Evolutionary conservation across 2,329 filamentous ascomycete species (phyloP).

Genomic region (Fusarium chlamydosporum): DNA sequence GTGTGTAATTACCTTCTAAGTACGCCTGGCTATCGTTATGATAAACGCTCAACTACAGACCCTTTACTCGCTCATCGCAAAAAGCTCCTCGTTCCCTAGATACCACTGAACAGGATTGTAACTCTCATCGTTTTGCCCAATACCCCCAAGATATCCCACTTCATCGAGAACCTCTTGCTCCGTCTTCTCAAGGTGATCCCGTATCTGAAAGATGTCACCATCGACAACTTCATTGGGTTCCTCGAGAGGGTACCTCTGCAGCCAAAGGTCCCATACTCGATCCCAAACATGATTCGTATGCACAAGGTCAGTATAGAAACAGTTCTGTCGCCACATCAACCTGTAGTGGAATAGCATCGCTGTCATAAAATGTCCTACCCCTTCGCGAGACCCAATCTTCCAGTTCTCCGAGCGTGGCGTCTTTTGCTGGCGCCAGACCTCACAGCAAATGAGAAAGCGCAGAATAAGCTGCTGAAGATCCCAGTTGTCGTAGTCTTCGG

Average conservation of each 20-base stretch:
- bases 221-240: constrained; percentile 3
- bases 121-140: constrained; percentile 38
- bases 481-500: constrained; percentile 5
- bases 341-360: constrained; percentile 46
- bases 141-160: constrained; percentile 51
- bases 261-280: constrained; percentile 52
- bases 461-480: constrained; percentile 36
- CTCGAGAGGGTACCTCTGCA: constrained; percentile 44
- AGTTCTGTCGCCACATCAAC: constrained; percentile 39
- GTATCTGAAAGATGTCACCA: constrained; percentile 31
- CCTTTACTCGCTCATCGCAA: neutral
- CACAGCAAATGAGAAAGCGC: constrained; percentile 47
- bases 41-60: neutral
- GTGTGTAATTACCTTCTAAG: neutral
- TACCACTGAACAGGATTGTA: constrained; percentile 15
- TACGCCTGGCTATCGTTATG: neutral
- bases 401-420: constrained; percentile 40
- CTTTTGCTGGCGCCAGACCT: constrained; percentile 49
- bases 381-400: constrained; percentile 35
- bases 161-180: constrained; percentile 42
- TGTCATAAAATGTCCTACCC: constrained; percentile 44
- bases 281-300: constrained; percentile 39
- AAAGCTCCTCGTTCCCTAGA: constrained; percentile 7
- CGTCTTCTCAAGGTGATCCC: constrained; percentile 34
- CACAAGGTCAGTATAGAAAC: constrained; percentile 27